These are phyloP conservation scores for Wallacemonas collosoma DNA, from an alignment of 208 protist species.

Conservation along the genomic window DNA sequence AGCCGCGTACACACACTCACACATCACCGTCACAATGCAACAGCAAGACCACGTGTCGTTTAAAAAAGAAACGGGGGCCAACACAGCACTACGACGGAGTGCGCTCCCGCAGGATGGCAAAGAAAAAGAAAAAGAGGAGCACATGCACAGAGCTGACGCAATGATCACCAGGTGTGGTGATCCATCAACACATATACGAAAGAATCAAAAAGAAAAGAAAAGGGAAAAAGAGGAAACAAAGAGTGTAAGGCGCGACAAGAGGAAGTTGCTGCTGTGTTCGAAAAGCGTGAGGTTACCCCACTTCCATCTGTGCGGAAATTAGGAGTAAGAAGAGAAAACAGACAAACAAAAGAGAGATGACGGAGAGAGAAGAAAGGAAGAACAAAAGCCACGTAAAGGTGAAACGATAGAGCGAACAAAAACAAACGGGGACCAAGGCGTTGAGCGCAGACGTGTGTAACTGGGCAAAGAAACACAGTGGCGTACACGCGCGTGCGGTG, in stretches of 20 bases:
- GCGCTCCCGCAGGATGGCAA: not conserved
- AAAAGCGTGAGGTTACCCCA: conserved; percentile 10
- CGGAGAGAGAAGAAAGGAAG: conserved; percentile 13
- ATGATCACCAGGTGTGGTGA: not conserved
- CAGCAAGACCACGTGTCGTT: too few relatives aligned
- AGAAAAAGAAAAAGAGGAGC: conserved; percentile 11
- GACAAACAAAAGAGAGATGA: conserved; percentile 11
- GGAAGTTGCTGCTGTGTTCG: not conserved
- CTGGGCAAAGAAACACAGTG: not conserved
- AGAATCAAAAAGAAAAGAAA: conserved; percentile 14
- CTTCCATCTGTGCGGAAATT: conserved; percentile 1
- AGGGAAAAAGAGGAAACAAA: conserved; percentile 23
- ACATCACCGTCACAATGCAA: too few relatives aligned
- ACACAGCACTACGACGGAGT: not conserved
- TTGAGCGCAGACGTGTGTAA: too few relatives aligned
- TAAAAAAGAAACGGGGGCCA: too few relatives aligned
- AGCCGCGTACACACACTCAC: too few relatives aligned
- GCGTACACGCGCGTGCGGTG: not conserved
- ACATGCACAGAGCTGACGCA: not conserved
- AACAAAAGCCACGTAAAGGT: not conserved
- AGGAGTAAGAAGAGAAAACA: conserved; percentile 18
- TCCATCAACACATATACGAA: conserved; percentile 7
- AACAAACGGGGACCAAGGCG: not conserved
- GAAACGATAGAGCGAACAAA: not conserved
- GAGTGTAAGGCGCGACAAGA: not conserved